These are phyloP conservation scores for Phyllosticta citrichinensis DNA, from an alignment of 2,329 filamentous ascomycete species.

Conservation along the genomic window DNA sequence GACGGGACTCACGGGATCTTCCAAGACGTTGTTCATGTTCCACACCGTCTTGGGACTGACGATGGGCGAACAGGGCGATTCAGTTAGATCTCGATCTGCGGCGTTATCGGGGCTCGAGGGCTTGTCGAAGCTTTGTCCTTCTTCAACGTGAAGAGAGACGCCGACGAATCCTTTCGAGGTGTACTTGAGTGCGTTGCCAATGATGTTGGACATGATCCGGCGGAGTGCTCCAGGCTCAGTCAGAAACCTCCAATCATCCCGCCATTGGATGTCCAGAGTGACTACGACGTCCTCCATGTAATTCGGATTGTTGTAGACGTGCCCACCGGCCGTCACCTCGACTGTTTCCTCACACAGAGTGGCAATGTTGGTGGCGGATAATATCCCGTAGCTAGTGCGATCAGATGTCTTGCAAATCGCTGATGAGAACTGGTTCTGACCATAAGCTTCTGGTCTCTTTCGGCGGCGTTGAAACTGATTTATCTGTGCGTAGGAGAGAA, in stretches of 20 bases:
- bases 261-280: conserved; percentile 5
- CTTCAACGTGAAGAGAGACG: conserved; percentile 25
- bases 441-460: neutral
- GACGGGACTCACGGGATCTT: neutral
- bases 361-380: conserved; percentile 2
- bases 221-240: conserved; percentile 23
- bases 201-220: conserved; percentile 30
- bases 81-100: neutral
- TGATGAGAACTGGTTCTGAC: neutral
- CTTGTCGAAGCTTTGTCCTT: conserved; percentile 1
- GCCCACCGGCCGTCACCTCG: conserved; percentile 3
- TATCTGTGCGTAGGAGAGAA: conserved; percentile 26
- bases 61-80: neutral
- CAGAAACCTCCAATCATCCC: conserved; percentile 16
- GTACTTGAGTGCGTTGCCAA: conserved; percentile 32
- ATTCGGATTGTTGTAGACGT: conserved; percentile 5
- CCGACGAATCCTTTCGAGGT: conserved; percentile 27
- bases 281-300: conserved; percentile 1
- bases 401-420: neutral
- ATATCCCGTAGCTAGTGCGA: conserved; percentile 1
- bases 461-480: conserved; percentile 14
- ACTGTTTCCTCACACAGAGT: conserved; percentile 7
- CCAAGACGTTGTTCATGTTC: neutral
- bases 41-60: neutral
- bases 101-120: neutral